These are phyloP conservation scores for Chrysanthemum seticuspe DNA, from an alignment of 129 eudicot species.

Conservation along the genomic window DNA sequence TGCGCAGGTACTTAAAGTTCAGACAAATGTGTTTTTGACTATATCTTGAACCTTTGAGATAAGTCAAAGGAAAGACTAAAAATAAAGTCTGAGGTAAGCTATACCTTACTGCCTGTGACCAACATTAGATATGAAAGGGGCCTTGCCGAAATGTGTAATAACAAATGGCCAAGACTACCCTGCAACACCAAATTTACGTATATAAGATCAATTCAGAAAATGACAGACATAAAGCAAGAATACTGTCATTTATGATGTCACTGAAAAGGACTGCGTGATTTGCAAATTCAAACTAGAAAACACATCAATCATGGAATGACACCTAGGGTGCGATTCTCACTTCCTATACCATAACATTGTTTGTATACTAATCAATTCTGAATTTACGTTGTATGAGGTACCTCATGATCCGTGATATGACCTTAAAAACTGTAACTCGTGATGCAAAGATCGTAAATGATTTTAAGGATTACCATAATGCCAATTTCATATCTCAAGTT, in stretches of 20 bases:
- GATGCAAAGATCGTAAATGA: not conserved
- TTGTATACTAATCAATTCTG: not conserved
- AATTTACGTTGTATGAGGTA: not conserved
- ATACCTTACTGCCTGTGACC: slow-evolving; percentile 6
- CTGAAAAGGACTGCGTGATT: no score
- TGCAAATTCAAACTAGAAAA: no score
- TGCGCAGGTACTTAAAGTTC: no score
- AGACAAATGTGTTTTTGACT: no score
- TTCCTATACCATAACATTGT: not conserved
- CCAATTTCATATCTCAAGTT: not conserved
- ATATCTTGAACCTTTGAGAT: not conserved
- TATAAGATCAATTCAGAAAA: not conserved
- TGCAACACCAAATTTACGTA: slow-evolving; percentile 10
- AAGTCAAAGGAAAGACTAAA: not conserved
- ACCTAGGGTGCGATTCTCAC: not conserved
- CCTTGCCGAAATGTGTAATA: slow-evolving; percentile 8
- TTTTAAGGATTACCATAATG: no score
- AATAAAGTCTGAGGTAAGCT: not conserved
- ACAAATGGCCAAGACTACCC: slow-evolving; percentile 17
- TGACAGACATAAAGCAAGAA: not conserved
- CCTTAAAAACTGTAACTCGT: not conserved
- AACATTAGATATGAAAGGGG: not conserved
- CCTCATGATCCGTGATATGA: not conserved
- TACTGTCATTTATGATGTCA: no score
- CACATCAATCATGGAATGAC: not conserved